phyloP scores from a whole-genome alignment of 2,329 filamentous ascomycete species.

The Pseudogymnoascus verrucosus region DNA sequence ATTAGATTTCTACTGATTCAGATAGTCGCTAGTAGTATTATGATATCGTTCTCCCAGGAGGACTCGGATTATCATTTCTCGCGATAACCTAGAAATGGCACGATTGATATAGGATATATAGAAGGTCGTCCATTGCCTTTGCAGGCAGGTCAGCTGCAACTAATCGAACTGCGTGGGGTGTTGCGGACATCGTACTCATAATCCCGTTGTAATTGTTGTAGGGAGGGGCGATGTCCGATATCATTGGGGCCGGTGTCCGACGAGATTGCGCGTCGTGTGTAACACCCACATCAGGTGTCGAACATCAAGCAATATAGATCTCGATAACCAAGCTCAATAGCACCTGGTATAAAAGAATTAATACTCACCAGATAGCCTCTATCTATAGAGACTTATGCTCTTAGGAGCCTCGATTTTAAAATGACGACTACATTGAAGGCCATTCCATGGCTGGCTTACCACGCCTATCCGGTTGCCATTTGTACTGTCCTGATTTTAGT shows the following conservation, averaged over 20 bases:
- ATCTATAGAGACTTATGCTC: background rate
- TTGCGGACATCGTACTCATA: background rate
- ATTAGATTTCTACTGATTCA: background rate
- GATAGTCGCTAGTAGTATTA: background rate
- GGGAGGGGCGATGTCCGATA: background rate
- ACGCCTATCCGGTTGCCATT: background rate
- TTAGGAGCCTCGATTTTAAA: background rate
- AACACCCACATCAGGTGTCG: background rate
- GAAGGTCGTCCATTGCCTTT: background rate
- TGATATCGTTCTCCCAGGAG: background rate
- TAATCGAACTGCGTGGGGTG: background rate
- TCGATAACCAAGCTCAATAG: background rate
- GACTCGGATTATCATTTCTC: background rate
- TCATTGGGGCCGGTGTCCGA: background rate
- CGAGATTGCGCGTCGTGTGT: background rate
- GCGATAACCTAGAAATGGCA: background rate
- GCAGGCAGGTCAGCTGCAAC: background rate
- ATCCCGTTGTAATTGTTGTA: background rate
- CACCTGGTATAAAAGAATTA: background rate
- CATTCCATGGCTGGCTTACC: background rate
- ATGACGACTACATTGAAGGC: background rate
- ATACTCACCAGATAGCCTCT: background rate
- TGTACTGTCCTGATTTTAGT: background rate
- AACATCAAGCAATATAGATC: background rate
- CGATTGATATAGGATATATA: background rate